These are phyloP conservation scores for Exophiala sideris DNA, from an alignment of 2,329 filamentous ascomycete genomes.

Conservation along the genomic window DNA sequence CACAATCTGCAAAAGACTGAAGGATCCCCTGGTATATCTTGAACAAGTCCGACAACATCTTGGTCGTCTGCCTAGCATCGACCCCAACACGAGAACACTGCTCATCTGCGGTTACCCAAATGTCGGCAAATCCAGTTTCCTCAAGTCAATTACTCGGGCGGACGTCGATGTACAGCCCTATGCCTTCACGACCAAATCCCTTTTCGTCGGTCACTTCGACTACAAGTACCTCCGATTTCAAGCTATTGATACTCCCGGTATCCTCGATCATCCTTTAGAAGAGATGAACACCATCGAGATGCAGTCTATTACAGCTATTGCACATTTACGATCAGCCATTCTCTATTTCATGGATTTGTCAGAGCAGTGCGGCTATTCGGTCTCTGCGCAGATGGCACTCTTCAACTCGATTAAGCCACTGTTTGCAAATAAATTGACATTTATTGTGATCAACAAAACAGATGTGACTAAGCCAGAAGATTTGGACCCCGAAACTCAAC, in stretches of 20 bases:
- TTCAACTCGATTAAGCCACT: conserved; percentile 96
- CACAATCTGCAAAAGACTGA: conserved; percentile 89
- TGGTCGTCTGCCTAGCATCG: conserved; percentile 95
- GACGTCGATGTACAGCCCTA: conserved; percentile 98
- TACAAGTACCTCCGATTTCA: conserved; percentile 90
- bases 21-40: conserved; percentile 90
- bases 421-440: conserved; percentile 96
- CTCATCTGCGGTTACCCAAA: conserved; percentile 98
- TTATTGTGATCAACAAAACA: conserved; percentile 97
- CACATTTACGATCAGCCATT: conserved; percentile 90
- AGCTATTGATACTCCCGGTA: conserved; percentile 97
- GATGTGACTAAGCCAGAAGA: conserved; percentile 87
- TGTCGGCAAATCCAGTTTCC: conserved; percentile 93
- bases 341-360: conserved; percentile 98
- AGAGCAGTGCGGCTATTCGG: conserved; percentile 93
- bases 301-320: conserved; percentile 97
- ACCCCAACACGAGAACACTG: conserved; percentile 93
- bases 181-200: conserved; percentile 94
- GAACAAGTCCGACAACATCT: conserved; percentile 97
- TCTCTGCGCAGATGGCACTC: conserved; percentile 86
- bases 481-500: conserved; percentile 72
- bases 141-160: conserved; percentile 85
- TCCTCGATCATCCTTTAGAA: conserved; percentile 92
- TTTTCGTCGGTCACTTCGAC: conserved; percentile 97
- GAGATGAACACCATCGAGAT: conserved; percentile 99